Conservation (phyloP, 306 rosid genomes). For the Myrica gale region DNA sequence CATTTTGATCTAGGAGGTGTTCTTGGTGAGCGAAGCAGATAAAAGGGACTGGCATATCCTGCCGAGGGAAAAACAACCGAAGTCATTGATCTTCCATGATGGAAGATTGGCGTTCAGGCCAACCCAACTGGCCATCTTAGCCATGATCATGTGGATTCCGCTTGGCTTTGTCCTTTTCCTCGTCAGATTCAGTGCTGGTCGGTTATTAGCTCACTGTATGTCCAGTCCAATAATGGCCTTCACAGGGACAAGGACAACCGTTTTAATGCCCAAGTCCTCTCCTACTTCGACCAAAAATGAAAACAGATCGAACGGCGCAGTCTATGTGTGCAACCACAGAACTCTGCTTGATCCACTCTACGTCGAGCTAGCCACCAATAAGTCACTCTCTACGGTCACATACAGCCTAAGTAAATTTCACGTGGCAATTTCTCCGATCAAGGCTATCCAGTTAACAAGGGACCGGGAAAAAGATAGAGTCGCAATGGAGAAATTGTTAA, state of each 20-base stretch:
- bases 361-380: constrained; percentile 31
- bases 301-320: constrained; percentile 36
- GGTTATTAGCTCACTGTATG: constrained; percentile 38
- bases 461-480: constrained; percentile 46
- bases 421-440: constrained; percentile 55
- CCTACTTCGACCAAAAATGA: not conserved
- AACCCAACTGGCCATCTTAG: constrained; percentile 41
- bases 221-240: constrained; percentile 54
- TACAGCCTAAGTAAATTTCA: constrained; percentile 58
- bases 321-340: constrained; percentile 73
- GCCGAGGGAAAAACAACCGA: constrained; percentile 53
- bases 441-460: constrained; percentile 47
- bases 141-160: constrained; percentile 63
- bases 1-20: constrained; percentile 35
- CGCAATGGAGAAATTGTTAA: constrained; percentile 41
- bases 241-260: constrained; percentile 46
- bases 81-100: constrained; percentile 70
- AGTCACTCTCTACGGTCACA: constrained; percentile 50
- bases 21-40: constrained; percentile 49
- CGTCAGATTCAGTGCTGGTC: constrained; percentile 36
- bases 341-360: constrained; percentile 71
- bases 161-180: constrained; percentile 45
- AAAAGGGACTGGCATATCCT: constrained; percentile 51
- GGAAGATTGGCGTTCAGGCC: constrained; percentile 74
- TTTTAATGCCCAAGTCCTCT: constrained; percentile 18